These are phyloP conservation scores for Xylaria sp. DNA, from an alignment of 495 filamentous ascomycete species.

Conservation along the genomic window DNA sequence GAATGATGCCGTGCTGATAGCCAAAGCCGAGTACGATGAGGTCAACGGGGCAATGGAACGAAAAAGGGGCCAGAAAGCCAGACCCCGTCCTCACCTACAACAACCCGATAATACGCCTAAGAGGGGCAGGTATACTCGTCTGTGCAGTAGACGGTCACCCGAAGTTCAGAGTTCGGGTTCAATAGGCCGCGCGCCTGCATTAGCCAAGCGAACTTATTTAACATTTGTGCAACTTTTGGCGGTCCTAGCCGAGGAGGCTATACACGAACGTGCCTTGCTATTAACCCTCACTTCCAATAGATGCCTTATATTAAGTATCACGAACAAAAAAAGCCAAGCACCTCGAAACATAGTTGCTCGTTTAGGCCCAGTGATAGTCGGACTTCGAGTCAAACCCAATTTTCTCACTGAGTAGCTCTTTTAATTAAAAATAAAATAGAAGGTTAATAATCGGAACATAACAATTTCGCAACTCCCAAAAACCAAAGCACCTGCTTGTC, in stretches of 20 bases:
- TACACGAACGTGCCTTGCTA: neutral
- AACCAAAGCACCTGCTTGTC: neutral
- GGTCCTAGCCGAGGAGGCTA: neutral
- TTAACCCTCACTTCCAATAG: neutral
- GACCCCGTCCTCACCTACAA: neutral
- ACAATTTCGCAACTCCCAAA: neutral
- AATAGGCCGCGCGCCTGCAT: neutral
- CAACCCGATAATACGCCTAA: neutral
- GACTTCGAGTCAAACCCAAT: neutral
- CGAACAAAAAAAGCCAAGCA: neutral
- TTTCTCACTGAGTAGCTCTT: no score
- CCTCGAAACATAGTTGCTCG: neutral
- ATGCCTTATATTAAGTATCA: neutral
- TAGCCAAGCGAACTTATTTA: neutral
- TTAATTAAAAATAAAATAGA: neutral
- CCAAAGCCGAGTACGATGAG: neutral
- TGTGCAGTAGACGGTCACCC: neutral
- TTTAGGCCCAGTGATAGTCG: neutral
- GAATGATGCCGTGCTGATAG: neutral
- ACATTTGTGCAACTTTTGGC: neutral
- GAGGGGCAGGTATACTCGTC: neutral
- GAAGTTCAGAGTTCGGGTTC: neutral
- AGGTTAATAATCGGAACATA: neutral
- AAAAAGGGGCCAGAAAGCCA: neutral
- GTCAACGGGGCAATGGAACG: neutral